Evolutionary conservation across 306 rosid species (phyloP).

Genomic region (Lathyrus oleraceus): DNA sequence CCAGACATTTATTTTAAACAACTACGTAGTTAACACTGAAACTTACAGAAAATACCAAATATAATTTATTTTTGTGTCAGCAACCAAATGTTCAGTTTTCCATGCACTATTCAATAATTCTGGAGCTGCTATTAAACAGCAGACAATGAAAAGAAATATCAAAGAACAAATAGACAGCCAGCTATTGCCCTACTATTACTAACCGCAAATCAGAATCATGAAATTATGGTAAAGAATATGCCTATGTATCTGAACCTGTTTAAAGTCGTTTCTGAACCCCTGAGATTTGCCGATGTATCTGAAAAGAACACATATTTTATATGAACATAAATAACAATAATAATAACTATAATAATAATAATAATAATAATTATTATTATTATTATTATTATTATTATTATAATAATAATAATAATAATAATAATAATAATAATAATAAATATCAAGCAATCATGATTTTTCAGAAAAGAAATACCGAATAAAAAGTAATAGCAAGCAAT

Average conservation of each 20-base stretch:
- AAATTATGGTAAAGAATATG: not conserved
- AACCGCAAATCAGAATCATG: slow-evolving; percentile 2
- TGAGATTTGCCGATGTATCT: slow-evolving; percentile 51
- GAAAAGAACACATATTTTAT: slow-evolving; percentile 21
- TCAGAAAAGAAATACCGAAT: slow-evolving; percentile 29
- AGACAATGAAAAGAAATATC: not conserved
- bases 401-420: too few relatives aligned
- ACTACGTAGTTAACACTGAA: slow-evolving; percentile 18
- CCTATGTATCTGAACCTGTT: slow-evolving; percentile 54
- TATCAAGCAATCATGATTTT: not conserved
- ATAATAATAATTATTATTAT: too few relatives aligned
- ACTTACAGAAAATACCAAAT: not conserved
- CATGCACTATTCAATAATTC: slow-evolving; percentile 21
- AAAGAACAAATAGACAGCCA: not conserved
- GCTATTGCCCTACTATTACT: not conserved
- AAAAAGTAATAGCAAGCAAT: slow-evolving; percentile 13
- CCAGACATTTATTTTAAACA: slow-evolving; percentile 1
- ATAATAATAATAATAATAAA: not conserved
- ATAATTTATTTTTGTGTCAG: not conserved
- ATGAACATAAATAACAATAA: slow-evolving; percentile 11
- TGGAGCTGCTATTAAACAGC: not conserved
- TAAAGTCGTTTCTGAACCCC: slow-evolving; percentile 61
- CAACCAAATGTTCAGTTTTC: slow-evolving; percentile 10
- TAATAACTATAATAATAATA: not conserved
- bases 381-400: too few relatives aligned